Percentiles rank a stretch among this genome's conserved stretches.
Evolutionary conservation across 192 early-diverging fungal genomes (phyloP).

Genomic region (Linnemannia elongata): DNA sequence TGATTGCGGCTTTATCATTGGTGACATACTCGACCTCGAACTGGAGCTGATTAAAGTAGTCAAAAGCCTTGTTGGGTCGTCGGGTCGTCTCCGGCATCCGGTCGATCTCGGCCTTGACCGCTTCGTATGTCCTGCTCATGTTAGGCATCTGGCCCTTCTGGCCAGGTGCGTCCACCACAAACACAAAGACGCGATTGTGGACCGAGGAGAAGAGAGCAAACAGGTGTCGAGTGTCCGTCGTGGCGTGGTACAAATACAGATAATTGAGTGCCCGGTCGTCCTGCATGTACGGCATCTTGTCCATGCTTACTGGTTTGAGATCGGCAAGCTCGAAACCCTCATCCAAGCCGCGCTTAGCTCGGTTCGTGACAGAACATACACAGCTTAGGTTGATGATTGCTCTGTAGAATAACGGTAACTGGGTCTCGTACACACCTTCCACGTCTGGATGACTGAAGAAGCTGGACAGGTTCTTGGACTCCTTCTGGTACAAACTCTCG

Average conservation of each 20-base stretch:
- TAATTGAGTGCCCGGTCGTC: conserved; percentile 63
- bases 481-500: conserved; percentile 81
- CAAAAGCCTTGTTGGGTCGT: conserved; percentile 59
- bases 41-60: conserved; percentile 65
- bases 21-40: conserved; percentile 63
- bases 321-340: conserved; percentile 63
- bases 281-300: conserved; percentile 53
- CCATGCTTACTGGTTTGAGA: conserved; percentile 49
- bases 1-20: conserved; percentile 66
- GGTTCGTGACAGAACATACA: conserved; percentile 55
- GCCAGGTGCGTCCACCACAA: conserved; percentile 77
- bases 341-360: conserved; percentile 51
- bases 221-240: conserved; percentile 72
- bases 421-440: conserved; percentile 96
- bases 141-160: conserved; percentile 50
- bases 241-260: conserved; percentile 85
- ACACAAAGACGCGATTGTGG: conserved; percentile 69
- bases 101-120: conserved; percentile 61
- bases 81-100: conserved; percentile 36
- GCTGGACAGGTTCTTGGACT: conserved; percentile 79
- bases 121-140: conserved; percentile 68
- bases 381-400: conserved; percentile 87
- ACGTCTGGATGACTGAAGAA: conserved; percentile 90
- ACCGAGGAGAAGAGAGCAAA: conserved; percentile 79
- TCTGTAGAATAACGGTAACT: conserved; percentile 83